Evolutionary conservation across 352 stramenopile species (phyloP).

Genomic region (Pythium phragmiticola): DNA sequence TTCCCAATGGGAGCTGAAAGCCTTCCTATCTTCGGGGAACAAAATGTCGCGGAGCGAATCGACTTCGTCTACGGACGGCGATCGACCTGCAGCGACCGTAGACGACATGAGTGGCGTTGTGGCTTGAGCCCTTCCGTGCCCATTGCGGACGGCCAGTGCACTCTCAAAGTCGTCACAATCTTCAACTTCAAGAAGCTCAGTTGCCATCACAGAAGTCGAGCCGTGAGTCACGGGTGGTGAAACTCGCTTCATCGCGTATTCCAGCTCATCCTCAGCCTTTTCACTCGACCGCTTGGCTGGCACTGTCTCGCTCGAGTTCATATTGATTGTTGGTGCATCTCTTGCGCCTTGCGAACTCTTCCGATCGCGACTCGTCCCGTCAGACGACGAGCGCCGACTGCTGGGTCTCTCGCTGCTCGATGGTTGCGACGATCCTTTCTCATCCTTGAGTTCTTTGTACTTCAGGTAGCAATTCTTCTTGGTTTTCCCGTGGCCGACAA

Average conservation of each 20-base stretch:
- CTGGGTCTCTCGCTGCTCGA: slow-evolving; percentile 8
- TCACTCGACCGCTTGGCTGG: not conserved
- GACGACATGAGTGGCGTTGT: not conserved
- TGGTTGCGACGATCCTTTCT: slow-evolving; percentile 35
- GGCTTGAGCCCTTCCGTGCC: not conserved
- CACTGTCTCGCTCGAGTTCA: not conserved
- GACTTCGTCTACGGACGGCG: slow-evolving; percentile 41
- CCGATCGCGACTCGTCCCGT: slow-evolving; percentile 8
- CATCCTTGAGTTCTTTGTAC: slow-evolving; percentile 81
- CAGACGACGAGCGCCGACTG: slow-evolving; percentile 22
- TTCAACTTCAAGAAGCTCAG: slow-evolving; percentile 42
- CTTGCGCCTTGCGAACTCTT: not conserved
- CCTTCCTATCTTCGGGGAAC: slow-evolving; percentile 52
- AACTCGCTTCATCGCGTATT: slow-evolving; percentile 4
- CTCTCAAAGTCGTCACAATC: slow-evolving; percentile 50
- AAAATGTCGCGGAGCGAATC: slow-evolving; percentile 53
- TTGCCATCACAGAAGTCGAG: not conserved
- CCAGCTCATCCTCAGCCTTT: not conserved
- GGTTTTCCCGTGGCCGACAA: slow-evolving; percentile 58
- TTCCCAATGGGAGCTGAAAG: slow-evolving; percentile 69
- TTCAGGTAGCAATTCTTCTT: slow-evolving; percentile 86
- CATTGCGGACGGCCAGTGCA: not conserved
- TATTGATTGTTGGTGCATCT: not conserved
- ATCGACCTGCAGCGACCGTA: slow-evolving; percentile 3
- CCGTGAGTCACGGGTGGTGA: not conserved